Evolutionary conservation across 1,284 basidiomycete species (phyloP).

Genomic region (Xerocomus nothofagi): DNA sequence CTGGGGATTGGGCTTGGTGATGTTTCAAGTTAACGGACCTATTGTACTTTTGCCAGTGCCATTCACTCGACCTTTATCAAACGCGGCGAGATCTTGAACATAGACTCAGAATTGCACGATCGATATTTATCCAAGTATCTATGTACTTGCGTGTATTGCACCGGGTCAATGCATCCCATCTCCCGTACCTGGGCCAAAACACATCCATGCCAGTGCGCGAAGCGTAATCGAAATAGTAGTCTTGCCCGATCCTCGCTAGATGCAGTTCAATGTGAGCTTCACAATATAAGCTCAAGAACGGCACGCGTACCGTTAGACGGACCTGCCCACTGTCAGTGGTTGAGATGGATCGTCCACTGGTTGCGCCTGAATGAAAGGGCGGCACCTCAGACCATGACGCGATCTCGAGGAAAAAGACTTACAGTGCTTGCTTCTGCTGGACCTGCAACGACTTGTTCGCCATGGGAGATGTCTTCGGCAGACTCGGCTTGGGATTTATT

Average conservation of each 20-base stretch:
- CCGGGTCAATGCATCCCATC: no score
- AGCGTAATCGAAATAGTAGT: not conserved
- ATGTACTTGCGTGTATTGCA: no score
- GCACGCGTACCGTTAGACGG: not conserved
- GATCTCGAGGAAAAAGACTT: not conserved
- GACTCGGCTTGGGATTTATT: not conserved
- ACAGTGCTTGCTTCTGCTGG: not conserved
- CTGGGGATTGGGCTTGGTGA: no score
- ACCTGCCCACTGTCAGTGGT: not conserved
- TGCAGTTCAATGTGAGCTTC: not conserved
- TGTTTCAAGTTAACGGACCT: no score
- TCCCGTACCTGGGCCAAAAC: not conserved
- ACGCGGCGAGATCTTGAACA: no score
- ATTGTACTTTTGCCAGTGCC: no score
- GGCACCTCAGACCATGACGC: no score
- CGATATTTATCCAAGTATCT: no score
- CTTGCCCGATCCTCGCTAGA: not conserved
- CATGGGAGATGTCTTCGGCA: not conserved
- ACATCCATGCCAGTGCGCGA: not conserved
- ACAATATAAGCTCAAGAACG: not conserved
- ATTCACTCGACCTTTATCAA: no score
- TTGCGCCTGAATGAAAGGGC: no score
- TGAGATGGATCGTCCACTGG: not conserved
- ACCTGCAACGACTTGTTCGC: not conserved
- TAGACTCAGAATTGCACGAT: no score